Evolutionary conservation across 352 stramenopile species (phyloP), one percentile per base, ranked within the genome.

Genomic region (Phytophthora fragariaefolia): DNA sequence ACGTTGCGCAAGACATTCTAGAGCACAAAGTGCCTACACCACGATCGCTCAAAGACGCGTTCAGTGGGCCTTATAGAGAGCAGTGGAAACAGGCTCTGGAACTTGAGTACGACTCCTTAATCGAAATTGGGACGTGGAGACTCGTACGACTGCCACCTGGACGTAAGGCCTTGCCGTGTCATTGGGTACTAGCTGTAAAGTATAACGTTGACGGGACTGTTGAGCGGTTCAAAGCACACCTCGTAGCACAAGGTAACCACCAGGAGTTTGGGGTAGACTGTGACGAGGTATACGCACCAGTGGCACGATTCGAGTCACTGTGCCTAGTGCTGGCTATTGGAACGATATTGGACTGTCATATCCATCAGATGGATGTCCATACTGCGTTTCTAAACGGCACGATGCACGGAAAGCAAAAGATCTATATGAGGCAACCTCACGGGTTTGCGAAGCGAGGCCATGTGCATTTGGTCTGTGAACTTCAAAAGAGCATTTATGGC

Each of bases 301-400:
- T 65, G 23, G 57, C 36, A 32, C 34, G 57, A 36, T 59, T 59
- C 12, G 58, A 66, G 47, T 66, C 48, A 4, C 26, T 54, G 0
- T 26, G 58, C 24, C 20, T 54, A 46, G 58, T 59, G 10, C 43
- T 69, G 10, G 61, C 45, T 9, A 63, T 62, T 27, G 32, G 51
- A 2, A 58, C 61, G 1, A 69, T 69, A 38, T 17, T 62, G n/a
- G 60, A 68, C 23, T 68, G 28, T 34, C 42, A 61, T 51, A 62
- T 62, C 5, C 42, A 68, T 36, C 60, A 66, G 24, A 59, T 66
- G 38, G 58, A 55, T 66, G 58, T 49, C 10, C 58, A 60, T 17
- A 66, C 59, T 15, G 51, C 51, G 0, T 63, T 69, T 4, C 32
- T 69, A 0, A 69, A 69, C 7, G 52, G 34, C 23, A 63, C 43